These are phyloP conservation scores for Entomophthora muscae DNA, from an alignment of 371 early-diverging fungal species.

Conservation along the genomic window DNA sequence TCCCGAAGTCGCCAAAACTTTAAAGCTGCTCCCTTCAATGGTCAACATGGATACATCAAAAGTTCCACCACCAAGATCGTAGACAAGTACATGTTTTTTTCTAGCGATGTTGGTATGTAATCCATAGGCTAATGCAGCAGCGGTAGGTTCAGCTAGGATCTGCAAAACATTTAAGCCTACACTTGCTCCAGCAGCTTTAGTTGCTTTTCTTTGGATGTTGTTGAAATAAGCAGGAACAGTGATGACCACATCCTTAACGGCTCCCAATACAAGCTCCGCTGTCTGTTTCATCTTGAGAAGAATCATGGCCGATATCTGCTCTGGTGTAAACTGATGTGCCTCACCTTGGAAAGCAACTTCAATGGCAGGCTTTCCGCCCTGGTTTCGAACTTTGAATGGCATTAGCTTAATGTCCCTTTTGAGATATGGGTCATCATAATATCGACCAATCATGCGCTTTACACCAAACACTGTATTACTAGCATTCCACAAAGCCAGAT, in stretches of 20 bases:
- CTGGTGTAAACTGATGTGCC: conserved; percentile 83
- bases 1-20: conserved; percentile 73
- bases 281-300: conserved; percentile 93
- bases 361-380: conserved; percentile 62
- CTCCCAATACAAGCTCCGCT: conserved; percentile 88
- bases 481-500: conserved; percentile 64
- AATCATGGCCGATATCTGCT: conserved; percentile 87
- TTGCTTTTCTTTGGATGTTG: conserved; percentile 64
- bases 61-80: conserved; percentile 94
- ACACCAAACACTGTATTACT: conserved; percentile 81
- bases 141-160: conserved; percentile 89
- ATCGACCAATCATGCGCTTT: conserved; percentile 88
- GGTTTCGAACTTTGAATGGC: conserved; percentile 71
- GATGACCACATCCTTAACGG: conserved; percentile 83
- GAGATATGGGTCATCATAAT: conserved; percentile 64
- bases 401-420: conserved; percentile 75
- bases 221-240: conserved; percentile 95
- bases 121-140: conserved; percentile 90
- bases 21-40: conserved; percentile 75
- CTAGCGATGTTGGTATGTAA: conserved; percentile 60
- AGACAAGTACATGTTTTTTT: conserved; percentile 66
- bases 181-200: conserved; percentile 62
- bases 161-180: conserved; percentile 56
- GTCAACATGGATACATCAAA: conserved; percentile 83
- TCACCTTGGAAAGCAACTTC: conserved; percentile 66